A percentile compares a stretch with the other conserved stretches of the same genome.
phyloP scores from a whole-genome alignment of 768 basidiomycete species.

The Lentinula edodes region DNA sequence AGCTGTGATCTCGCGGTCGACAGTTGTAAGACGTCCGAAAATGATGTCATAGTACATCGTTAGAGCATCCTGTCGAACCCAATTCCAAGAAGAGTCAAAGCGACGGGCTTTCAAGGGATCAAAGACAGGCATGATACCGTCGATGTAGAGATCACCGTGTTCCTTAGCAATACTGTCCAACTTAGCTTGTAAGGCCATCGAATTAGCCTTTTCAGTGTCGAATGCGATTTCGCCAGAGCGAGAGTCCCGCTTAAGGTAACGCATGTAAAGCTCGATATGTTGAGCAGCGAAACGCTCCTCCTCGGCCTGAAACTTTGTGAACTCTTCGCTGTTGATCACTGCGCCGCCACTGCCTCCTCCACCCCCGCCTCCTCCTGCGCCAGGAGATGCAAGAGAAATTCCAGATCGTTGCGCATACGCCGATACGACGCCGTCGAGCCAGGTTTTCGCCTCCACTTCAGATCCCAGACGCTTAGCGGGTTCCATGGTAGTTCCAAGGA shows the following conservation, averaged over 20 bases:
- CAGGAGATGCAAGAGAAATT: slow-evolving; percentile 71
- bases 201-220: slow-evolving; percentile 79
- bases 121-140: slow-evolving; percentile 93
- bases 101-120: slow-evolving; percentile 94
- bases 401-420: slow-evolving; percentile 87
- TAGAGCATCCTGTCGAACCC: slow-evolving; percentile 95
- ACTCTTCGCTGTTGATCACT: slow-evolving; percentile 96
- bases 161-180: slow-evolving; percentile 87
- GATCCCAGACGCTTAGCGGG: slow-evolving; percentile 90
- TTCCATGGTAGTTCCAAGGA: slow-evolving; percentile 89
- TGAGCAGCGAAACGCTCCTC: slow-evolving; percentile 90
- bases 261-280: slow-evolving; percentile 95
- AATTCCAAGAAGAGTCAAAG: slow-evolving; percentile 99
- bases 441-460: slow-evolving; percentile 89
- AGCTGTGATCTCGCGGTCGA: slow-evolving; percentile 94
- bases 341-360: slow-evolving; percentile 67
- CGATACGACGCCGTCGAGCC: slow-evolving; percentile 83
- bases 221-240: slow-evolving; percentile 87
- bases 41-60: slow-evolving; percentile 99
- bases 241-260: slow-evolving; percentile 91
- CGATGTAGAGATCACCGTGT: slow-evolving; percentile 90
- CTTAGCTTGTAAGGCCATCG: slow-evolving; percentile 68
- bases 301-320: slow-evolving; percentile 92
- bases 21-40: slow-evolving; percentile 87
- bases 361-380: slow-evolving; percentile 54